Evolutionary conservation across 306 rosid species (phyloP).

Genomic region (Cicer bijugum): DNA sequence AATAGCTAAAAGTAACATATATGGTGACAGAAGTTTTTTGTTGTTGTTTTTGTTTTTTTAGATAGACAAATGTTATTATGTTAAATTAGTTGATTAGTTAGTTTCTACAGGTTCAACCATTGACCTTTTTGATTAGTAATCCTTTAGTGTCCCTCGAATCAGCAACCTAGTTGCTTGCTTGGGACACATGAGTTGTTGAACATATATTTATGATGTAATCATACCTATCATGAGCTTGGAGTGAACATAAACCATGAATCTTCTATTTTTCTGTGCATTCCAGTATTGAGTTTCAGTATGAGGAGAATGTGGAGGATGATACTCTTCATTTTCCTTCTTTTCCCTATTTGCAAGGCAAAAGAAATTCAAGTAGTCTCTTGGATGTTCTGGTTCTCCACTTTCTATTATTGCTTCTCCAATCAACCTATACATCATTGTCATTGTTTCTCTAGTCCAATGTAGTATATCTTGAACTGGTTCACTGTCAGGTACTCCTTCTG

Average conservation of each 20-base stretch:
- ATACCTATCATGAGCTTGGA: constrained; percentile 98
- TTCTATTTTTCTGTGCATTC: constrained; percentile 79
- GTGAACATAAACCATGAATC: constrained; percentile 97
- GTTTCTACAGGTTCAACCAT: too few relatives aligned
- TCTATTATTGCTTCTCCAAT: constrained; percentile 83
- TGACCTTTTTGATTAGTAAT: too few relatives aligned
- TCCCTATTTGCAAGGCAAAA: constrained; percentile 95
- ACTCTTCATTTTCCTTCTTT: constrained; percentile 59
- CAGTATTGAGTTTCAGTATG: constrained; percentile 70
- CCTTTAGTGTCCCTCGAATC: too few relatives aligned
- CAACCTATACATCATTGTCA: constrained; percentile 84
- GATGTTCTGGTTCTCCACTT: constrained; percentile 66
- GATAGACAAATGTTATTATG: too few relatives aligned
- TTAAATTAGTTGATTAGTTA: too few relatives aligned
- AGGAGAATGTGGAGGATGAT: constrained; percentile 74
- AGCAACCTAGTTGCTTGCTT: too few relatives aligned
- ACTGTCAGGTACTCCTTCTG: constrained; percentile 87
- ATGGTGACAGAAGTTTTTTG: not conserved
- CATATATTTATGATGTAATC: not conserved
- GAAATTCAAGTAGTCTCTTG: constrained; percentile 90
- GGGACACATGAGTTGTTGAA: not conserved
- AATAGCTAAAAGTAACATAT: not conserved
- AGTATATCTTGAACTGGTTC: constrained; percentile 83
- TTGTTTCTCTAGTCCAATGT: constrained; percentile 87
- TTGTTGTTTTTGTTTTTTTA: too few relatives aligned